These are phyloP conservation scores for Pythium dissotocum DNA, from an alignment of 352 stramenopile species.

Conservation along the genomic window DNA sequence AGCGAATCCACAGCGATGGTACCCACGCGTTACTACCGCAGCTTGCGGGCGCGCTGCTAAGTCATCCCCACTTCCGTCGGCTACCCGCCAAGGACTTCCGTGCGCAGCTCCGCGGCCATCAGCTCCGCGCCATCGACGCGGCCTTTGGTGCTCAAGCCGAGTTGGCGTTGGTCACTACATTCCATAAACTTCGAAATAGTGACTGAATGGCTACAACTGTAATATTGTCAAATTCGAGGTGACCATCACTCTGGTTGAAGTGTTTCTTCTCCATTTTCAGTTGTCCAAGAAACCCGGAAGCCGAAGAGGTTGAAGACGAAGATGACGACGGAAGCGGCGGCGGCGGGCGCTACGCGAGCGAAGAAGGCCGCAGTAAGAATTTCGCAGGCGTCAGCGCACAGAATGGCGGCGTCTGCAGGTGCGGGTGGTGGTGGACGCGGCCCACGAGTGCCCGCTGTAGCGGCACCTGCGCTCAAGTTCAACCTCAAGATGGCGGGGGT, in stretches of 20 bases:
- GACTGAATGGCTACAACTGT: slow-evolving; percentile 1
- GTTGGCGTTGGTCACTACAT: slow-evolving; percentile 44
- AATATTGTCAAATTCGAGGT: background rate
- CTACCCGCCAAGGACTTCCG: slow-evolving; percentile 63
- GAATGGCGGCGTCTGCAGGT: background rate
- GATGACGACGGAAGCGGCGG: slow-evolving; percentile 6
- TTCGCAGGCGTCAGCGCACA: background rate
- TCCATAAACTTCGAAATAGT: slow-evolving; percentile 42
- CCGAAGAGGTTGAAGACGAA: background rate
- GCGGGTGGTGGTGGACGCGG: background rate
- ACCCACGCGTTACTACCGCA: background rate
- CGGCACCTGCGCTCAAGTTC: slow-evolving; percentile 8
- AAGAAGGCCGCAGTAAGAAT: background rate
- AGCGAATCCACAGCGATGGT: slow-evolving; percentile 5
- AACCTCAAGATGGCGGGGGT: slow-evolving; percentile 7
- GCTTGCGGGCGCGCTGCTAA: slow-evolving; percentile 34
- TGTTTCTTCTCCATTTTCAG: slow-evolving; percentile 9
- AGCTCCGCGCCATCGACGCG: slow-evolving; percentile 41
- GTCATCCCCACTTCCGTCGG: slow-evolving; percentile 30
- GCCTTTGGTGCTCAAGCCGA: slow-evolving; percentile 41
- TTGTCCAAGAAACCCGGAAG: background rate
- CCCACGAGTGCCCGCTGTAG: background rate
- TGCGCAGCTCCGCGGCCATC: slow-evolving; percentile 44
- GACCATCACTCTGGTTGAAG: slow-evolving; percentile 25
- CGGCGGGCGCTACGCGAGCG: slow-evolving; percentile 5